phyloP scores from a whole-genome alignment of 305 asterid species.

The Solanum hybrid region DNA sequence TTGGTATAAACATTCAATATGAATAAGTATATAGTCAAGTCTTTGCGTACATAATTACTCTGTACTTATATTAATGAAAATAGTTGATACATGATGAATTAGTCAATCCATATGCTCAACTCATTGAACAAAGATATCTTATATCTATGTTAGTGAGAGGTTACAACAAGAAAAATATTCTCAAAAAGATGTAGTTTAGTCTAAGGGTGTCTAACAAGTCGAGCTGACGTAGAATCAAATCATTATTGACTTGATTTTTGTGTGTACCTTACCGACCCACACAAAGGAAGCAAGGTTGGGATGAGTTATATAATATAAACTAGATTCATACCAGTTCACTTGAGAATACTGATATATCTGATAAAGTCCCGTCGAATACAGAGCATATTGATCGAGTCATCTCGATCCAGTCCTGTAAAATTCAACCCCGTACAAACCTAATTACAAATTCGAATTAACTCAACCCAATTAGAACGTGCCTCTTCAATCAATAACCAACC shows the following conservation, averaged over 20 bases:
- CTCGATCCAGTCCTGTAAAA: neutral
- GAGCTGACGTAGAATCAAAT: neutral
- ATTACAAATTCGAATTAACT: neutral
- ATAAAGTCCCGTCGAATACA: accelerated
- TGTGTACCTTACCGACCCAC: neutral
- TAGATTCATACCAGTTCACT: neutral
- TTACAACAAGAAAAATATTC: neutral
- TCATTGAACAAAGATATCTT: neutral
- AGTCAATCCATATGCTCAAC: neutral
- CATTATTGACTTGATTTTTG: too few relatives aligned
- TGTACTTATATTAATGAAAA: neutral
- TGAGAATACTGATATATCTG: accelerated
- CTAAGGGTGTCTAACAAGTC: neutral
- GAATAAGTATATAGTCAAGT: neutral
- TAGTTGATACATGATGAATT: neutral
- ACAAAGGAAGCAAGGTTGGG: neutral
- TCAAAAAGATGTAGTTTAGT: neutral
- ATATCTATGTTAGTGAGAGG: neutral
- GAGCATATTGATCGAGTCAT: neutral
- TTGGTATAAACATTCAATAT: neutral
- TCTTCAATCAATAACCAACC: neutral
- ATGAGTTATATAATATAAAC: neutral
- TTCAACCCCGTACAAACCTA: neutral
- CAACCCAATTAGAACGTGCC: neutral
- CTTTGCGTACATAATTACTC: neutral